phyloP scores from a whole-genome alignment of 805 yeast genomes.

The Scheffersomyces ergatensis region DNA sequence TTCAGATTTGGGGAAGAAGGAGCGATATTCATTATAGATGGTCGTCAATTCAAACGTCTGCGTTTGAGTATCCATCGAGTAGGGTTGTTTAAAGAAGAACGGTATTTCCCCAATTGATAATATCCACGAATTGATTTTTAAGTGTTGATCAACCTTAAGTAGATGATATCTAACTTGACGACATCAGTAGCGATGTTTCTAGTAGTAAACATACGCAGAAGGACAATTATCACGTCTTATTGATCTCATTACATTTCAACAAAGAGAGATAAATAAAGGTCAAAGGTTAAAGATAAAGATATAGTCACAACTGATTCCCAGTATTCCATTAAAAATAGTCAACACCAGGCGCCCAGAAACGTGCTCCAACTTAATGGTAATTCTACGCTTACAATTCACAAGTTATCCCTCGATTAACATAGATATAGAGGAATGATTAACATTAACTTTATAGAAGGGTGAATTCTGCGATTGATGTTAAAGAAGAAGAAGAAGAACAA shows the following conservation, averaged over 20 bases:
- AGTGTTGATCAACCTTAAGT: no score
- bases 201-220: no score
- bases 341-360: conserved; percentile 48
- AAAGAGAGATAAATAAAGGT: no score
- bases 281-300: conserved; percentile 10
- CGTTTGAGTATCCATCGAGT: conserved; percentile 15
- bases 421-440: conserved; percentile 8
- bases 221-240: no score
- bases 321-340: conserved; percentile 33
- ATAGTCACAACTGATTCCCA: conserved; percentile 48
- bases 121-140: no score
- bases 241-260: no score
- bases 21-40: conserved; percentile 18
- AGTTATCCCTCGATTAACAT: conserved; percentile 21
- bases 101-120: no score
- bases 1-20: conserved; percentile 15
- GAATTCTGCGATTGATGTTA: conserved; percentile 41
- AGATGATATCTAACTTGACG: no score
- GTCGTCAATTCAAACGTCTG: conserved; percentile 16
- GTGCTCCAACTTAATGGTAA: conserved; percentile 37
- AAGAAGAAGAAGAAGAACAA: conserved; percentile 9
- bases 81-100: no score
- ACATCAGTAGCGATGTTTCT: no score
- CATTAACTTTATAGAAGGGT: conserved; percentile 21
- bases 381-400: conserved; percentile 36